Evolutionary conservation across 352 stramenopile species (phyloP).

Genomic region (Phytophthora agathidicida): DNA sequence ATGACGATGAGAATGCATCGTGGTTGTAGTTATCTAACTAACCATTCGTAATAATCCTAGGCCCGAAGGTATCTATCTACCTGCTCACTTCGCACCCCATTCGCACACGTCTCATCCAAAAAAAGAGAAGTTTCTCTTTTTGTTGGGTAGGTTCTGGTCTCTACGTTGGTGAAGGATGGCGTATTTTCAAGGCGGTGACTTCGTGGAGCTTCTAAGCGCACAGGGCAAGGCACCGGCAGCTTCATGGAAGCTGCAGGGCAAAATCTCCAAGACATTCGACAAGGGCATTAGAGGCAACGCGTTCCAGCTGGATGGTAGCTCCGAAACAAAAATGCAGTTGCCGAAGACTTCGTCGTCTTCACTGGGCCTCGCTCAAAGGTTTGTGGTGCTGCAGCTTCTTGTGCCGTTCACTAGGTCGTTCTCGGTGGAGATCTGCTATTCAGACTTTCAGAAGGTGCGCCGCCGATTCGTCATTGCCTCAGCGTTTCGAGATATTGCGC

Average conservation of each 20-base stretch:
- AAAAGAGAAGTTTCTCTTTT: too few relatives aligned
- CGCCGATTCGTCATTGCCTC: slow-evolving; percentile 79
- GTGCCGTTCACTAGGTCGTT: slow-evolving; percentile 73
- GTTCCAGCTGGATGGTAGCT: slow-evolving; percentile 75
- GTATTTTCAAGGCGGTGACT: slow-evolving; percentile 85
- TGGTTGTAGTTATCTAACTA: slow-evolving; percentile 40
- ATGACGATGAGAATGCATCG: slow-evolving; percentile 13
- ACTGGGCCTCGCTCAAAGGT: slow-evolving; percentile 75
- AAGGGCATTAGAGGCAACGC: slow-evolving; percentile 81
- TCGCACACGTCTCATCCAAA: too few relatives aligned
- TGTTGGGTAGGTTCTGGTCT: slow-evolving; percentile 18
- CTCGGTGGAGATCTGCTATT: slow-evolving; percentile 79
- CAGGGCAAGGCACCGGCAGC: slow-evolving; percentile 75
- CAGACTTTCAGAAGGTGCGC: slow-evolving; percentile 75
- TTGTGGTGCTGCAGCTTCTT: slow-evolving; percentile 71
- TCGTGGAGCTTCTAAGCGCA: slow-evolving; percentile 81
- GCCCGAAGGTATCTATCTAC: too few relatives aligned
- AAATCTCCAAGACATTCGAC: slow-evolving; percentile 83
- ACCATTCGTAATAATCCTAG: too few relatives aligned
- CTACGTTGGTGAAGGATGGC: slow-evolving; percentile 24
- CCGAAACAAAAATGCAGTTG: slow-evolving; percentile 84
- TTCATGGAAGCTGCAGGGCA: slow-evolving; percentile 76
- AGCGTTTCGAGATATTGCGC: slow-evolving; percentile 73
- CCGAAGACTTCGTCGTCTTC: slow-evolving; percentile 52
- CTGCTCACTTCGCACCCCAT: too few relatives aligned